Evolutionary conservation across 495 filamentous ascomycete genomes (phyloP).

Genomic region (Recurvomyces mirabilis): DNA sequence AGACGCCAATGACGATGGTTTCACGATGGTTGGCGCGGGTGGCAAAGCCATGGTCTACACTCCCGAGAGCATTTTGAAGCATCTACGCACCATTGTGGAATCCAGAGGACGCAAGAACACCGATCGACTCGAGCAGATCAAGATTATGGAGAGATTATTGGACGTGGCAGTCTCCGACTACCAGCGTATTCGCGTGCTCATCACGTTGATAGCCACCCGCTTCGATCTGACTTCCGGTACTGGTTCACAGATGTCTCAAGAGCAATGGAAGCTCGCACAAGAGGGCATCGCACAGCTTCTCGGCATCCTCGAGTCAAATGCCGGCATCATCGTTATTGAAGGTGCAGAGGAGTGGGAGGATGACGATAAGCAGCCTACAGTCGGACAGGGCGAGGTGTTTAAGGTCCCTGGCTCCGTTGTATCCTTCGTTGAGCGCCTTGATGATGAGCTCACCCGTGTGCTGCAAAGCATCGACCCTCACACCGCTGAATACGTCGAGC

Average conservation of each 20-base stretch:
- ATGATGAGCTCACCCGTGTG: slow-evolving; percentile 93
- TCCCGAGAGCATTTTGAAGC: slow-evolving; percentile 95
- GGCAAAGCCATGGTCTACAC: slow-evolving; percentile 83
- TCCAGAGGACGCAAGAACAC: slow-evolving; percentile 98
- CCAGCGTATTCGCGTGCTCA: slow-evolving; percentile 84
- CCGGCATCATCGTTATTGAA: slow-evolving; percentile 69
- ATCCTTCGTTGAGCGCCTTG: slow-evolving; percentile 87
- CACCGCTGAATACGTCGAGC: slow-evolving; percentile 96
- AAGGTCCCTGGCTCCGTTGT: slow-evolving; percentile 88
- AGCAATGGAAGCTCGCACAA: slow-evolving; percentile 94
- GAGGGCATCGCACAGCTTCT: slow-evolving; percentile 70
- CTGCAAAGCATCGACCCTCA: slow-evolving; percentile 96
- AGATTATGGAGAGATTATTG: slow-evolving; percentile 89
- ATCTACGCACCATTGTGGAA: slow-evolving; percentile 84
- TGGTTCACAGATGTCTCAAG: slow-evolving; percentile 77
- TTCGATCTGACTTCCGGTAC: slow-evolving; percentile 83
- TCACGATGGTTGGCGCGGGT: slow-evolving; percentile 72
- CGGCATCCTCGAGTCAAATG: slow-evolving; percentile 63
- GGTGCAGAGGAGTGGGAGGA: slow-evolving; percentile 97
- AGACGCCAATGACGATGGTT: slow-evolving; percentile 61
- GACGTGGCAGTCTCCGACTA: slow-evolving; percentile 84
- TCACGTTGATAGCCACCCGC: slow-evolving; percentile 84
- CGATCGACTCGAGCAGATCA: slow-evolving; percentile 86
- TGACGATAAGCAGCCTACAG: slow-evolving; percentile 77
- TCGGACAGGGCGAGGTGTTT: slow-evolving; percentile 60